Percentiles rank a stretch among this genome's conserved stretches.
Conservation (phyloP, 768 basidiomycete species). For the Lactifluus piperatus region DNA sequence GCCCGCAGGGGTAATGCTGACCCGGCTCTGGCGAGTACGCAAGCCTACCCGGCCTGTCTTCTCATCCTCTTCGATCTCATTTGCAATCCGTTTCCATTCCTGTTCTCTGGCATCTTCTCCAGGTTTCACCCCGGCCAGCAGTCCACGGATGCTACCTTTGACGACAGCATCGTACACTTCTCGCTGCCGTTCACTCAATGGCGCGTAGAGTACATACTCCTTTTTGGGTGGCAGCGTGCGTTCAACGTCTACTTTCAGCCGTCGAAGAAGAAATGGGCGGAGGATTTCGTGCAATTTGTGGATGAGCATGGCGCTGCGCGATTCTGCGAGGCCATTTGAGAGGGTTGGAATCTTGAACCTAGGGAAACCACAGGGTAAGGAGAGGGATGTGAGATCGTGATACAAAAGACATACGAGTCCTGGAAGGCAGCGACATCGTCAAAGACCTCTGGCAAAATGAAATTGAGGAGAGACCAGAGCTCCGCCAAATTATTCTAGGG, state of each 20-base stretch:
- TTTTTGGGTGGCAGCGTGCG: constrained; percentile 80
- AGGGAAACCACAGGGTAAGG: neutral
- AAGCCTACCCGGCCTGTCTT: constrained; percentile 35
- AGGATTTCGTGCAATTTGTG: constrained; percentile 80
- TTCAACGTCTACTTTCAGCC: constrained; percentile 85
- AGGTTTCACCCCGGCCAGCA: constrained; percentile 31
- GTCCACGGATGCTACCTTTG: constrained; percentile 55
- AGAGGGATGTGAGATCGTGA: neutral
- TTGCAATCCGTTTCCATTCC: constrained; percentile 26
- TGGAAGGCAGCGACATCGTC: constrained; percentile 85
- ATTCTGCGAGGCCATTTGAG: constrained; percentile 44
- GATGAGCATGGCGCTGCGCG: constrained; percentile 60
- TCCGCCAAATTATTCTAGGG: constrained; percentile 88
- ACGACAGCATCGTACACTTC: constrained; percentile 78
- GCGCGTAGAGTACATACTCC: constrained; percentile 91
- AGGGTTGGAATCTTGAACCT: constrained; percentile 71
- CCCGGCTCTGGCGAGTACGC: constrained; percentile 2
- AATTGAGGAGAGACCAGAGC: constrained; percentile 92
- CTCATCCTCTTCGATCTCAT: constrained; percentile 40
- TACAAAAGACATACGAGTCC: constrained; percentile 54
- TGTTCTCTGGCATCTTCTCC: constrained; percentile 25
- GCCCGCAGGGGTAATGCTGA: neutral
- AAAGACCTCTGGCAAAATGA: constrained; percentile 91
- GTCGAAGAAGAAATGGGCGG: constrained; percentile 88
- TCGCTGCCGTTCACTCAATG: constrained; percentile 74